These are phyloP conservation scores for Spathaspora arborariae DNA, from an alignment of 805 yeast species.

Conservation along the genomic window DNA sequence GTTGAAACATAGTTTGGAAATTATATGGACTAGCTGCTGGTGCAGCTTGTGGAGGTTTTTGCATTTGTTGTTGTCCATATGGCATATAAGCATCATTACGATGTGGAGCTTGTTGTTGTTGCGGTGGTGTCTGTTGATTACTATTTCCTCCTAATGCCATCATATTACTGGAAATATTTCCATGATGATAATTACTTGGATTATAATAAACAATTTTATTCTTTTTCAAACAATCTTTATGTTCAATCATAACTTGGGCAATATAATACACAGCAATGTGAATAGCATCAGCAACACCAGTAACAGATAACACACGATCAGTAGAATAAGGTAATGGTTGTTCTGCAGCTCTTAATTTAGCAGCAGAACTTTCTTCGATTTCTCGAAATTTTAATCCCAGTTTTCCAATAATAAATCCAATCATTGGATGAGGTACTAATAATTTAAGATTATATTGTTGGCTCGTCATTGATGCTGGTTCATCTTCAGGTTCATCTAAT, in stretches of 20 bases:
- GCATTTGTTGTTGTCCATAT: conserved; percentile 10
- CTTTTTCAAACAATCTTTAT: conserved; percentile 48
- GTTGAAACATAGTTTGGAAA: conserved; percentile 40
- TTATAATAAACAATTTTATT: conserved; percentile 56
- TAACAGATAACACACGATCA: conserved; percentile 65
- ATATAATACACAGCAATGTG: conserved; percentile 79
- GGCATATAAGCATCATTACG: neutral
- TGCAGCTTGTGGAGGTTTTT: conserved; percentile 14
- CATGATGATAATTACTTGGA: conserved; percentile 45
- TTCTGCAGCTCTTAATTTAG: conserved; percentile 69
- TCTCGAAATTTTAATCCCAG: conserved; percentile 71
- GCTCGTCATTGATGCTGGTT: conserved; percentile 54
- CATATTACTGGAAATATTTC: conserved; percentile 13
- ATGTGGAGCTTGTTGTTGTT: conserved; percentile 5
- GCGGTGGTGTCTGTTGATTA: conserved; percentile 3
- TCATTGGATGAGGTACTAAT: conserved; percentile 71
- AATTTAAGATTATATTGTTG: conserved; percentile 54
- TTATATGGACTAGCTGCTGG: conserved; percentile 24
- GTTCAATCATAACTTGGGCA: conserved; percentile 63
- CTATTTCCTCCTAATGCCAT: conserved; percentile 6
- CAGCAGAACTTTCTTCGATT: conserved; percentile 79
- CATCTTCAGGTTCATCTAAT: conserved; percentile 61
- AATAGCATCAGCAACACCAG: conserved; percentile 83
- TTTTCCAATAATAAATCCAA: conserved; percentile 80
- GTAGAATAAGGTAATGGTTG: conserved; percentile 70